Base-by-base conservation (phyloP, 331 rosid genomes). In the Arachis monticola region DNA sequence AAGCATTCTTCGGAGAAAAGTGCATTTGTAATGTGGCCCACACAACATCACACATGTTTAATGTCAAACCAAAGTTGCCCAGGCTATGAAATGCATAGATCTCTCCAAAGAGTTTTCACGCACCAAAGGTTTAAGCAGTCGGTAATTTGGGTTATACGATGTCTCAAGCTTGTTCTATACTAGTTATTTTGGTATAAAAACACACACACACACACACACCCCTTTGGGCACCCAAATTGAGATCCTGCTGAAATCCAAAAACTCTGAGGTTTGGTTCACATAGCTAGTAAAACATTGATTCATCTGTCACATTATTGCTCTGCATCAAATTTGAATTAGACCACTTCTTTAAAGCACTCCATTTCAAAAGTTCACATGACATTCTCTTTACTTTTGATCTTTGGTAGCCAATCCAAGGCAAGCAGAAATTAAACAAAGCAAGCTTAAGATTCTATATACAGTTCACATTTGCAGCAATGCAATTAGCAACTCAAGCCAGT, bases 401-500 rank as follows among this genome's bases (percentile, higher is more conserved):
- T 47, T n/a, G 67, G 3, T 71, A 75, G 41, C 38, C 38, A 32
- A 32, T 32, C 38, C 3, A 32, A 67, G 60, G 56, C 53, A 78
- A 73, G 44, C 57, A 62, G 42, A 71, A 50, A 61, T 42, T 65
- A 69, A 76, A 77, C 63, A 75, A 80, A 76, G 64, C 70, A 82
- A 17, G 67, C 69, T 69, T 71, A 74, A 17, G 48, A 52, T 81
- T 74, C 82, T 84, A 84, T 88, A 83, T 83, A 86, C 87, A 83
- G 66, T 70, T 86, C 73, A 65, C 80, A 77, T 76, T 69, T 45
- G 87, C 80, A 77, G 77, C 80, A 79, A 64, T 81, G 84, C 83
- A 87, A 71, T 82, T 57, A 76, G 85, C 79, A 81, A 81, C 87
- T 87, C 84, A 74, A 60, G 68, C 74, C 75, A 64, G 83, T 73